These are phyloP conservation scores for Friedmanniomyces endolithicus DNA, from an alignment of 495 filamentous ascomycete species.

Conservation along the genomic window DNA sequence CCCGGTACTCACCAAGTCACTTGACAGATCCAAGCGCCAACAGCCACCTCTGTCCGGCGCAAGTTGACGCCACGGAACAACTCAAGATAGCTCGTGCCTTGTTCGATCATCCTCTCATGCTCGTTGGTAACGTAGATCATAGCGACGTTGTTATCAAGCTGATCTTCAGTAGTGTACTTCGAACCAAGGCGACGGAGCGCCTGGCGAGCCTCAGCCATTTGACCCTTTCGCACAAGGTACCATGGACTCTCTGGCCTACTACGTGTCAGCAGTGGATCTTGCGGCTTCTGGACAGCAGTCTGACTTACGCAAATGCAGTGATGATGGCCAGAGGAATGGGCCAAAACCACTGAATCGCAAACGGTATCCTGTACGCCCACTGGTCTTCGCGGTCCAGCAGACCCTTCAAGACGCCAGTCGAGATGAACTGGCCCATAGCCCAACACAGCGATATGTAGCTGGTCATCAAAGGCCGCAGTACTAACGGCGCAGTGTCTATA, in stretches of 20 bases:
- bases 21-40: slow-evolving; percentile 10
- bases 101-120: slow-evolving; percentile 4
- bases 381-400: slow-evolving; percentile 34
- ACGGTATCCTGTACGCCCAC: slow-evolving; percentile 19
- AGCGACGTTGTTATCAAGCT: slow-evolving; percentile 2
- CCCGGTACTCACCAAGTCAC: not conserved
- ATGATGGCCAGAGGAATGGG: slow-evolving; percentile 12
- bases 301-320: slow-evolving; percentile 6
- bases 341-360: slow-evolving; percentile 18
- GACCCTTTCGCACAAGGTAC: slow-evolving; percentile 15
- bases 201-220: slow-evolving; percentile 5
- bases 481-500: slow-evolving; percentile 45
- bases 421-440: slow-evolving; percentile 67
- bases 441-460: slow-evolving; percentile 37
- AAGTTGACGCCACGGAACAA: slow-evolving; percentile 15
- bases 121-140: slow-evolving; percentile 16
- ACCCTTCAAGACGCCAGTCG: slow-evolving; percentile 56
- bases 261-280: not conserved
- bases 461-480: slow-evolving; percentile 59
- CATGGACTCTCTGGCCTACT: not conserved
- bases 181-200: slow-evolving; percentile 2
- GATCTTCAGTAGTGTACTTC: not conserved
- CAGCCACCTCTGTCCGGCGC: slow-evolving; percentile 17
- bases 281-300: not conserved
- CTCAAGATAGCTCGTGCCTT: slow-evolving; percentile 9